These are phyloP conservation scores for Trichophyton verrucosum DNA, from an alignment of 2,329 filamentous ascomycete genomes.

Conservation along the genomic window DNA sequence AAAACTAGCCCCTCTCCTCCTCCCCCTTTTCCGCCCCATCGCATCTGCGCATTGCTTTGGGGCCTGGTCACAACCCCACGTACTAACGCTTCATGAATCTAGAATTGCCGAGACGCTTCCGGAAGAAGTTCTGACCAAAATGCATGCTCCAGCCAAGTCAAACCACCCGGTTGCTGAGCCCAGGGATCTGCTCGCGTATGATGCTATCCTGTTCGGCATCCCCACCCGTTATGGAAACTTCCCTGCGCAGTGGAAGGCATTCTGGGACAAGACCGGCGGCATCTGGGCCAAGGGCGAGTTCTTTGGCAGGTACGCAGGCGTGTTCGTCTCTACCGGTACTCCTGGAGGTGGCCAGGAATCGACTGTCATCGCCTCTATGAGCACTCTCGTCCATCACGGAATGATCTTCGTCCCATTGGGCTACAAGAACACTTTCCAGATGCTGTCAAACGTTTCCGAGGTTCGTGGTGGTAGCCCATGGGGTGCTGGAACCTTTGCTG, in stretches of 20 bases:
- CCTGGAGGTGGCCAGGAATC: slow-evolving; percentile 86
- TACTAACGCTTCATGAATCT: background rate
- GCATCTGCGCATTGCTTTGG: background rate
- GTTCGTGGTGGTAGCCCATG: slow-evolving; percentile 78
- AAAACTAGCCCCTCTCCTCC: slow-evolving; percentile 21
- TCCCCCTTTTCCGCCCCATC: background rate
- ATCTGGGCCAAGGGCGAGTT: slow-evolving; percentile 69
- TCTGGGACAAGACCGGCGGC: slow-evolving; percentile 76
- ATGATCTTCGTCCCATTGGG: slow-evolving; percentile 94
- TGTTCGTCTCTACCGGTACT: slow-evolving; percentile 81
- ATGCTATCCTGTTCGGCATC: slow-evolving; percentile 85
- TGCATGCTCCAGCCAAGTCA: slow-evolving; percentile 72
- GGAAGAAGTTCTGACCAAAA: slow-evolving; percentile 71
- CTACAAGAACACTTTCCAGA: slow-evolving; percentile 65
- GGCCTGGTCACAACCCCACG: background rate
- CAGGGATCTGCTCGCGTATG: slow-evolving; percentile 57
- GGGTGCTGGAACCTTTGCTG: slow-evolving; percentile 87
- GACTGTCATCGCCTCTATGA: slow-evolving; percentile 68
- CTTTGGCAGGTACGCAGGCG: slow-evolving; percentile 77
- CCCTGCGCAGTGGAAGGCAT: slow-evolving; percentile 80
- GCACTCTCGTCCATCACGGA: slow-evolving; percentile 82
- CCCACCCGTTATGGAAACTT: slow-evolving; percentile 96
- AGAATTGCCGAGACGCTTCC: slow-evolving; percentile 77
- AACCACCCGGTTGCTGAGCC: slow-evolving; percentile 53
- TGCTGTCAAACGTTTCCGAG: slow-evolving; percentile 60